phyloP scores from a whole-genome alignment of 116 monocot genomes.

The Iris pallida region DNA sequence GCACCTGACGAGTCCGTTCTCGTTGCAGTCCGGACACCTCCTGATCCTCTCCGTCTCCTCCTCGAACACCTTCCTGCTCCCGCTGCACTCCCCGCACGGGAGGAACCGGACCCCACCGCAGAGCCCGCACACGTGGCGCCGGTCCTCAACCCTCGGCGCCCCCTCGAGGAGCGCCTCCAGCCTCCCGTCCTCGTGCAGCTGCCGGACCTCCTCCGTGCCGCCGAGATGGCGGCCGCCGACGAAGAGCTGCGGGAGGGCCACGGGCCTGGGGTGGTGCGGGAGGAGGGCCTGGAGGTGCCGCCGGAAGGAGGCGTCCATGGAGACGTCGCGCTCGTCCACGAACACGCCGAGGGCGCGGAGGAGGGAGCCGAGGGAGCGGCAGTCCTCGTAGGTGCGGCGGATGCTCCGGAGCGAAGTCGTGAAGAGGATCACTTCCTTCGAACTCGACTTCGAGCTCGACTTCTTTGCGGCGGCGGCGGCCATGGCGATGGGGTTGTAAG shows the following conservation, averaged over 20 bases:
- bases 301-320: conserved; percentile 26
- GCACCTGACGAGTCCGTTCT: conserved; percentile 59
- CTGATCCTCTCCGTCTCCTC: conserved; percentile 31
- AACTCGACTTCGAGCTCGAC: neutral
- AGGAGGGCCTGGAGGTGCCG: conserved; percentile 32
- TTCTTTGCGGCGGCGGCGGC: no score
- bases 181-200: conserved; percentile 41
- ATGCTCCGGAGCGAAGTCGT: conserved; percentile 20
- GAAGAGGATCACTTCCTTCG: conserved; percentile 13
- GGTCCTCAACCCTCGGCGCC: conserved; percentile 28
- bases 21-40: conserved; percentile 41
- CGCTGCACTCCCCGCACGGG: conserved; percentile 37
- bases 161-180: conserved; percentile 38
- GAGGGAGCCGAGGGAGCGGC: conserved; percentile 20
- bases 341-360: conserved; percentile 21
- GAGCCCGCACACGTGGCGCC: conserved; percentile 29
- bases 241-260: conserved; percentile 44
- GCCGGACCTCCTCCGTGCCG: conserved; percentile 45
- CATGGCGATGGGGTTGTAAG: no score
- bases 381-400: conserved; percentile 31
- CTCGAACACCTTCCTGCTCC: conserved; percentile 45
- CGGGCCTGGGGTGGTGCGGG: neutral
- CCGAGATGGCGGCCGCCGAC: conserved; percentile 27
- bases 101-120: conserved; percentile 48
- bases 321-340: conserved; percentile 23